Evolutionary conservation across 371 early-diverging fungal species (phyloP).

Genomic region (Rhizopus delemar): DNA sequence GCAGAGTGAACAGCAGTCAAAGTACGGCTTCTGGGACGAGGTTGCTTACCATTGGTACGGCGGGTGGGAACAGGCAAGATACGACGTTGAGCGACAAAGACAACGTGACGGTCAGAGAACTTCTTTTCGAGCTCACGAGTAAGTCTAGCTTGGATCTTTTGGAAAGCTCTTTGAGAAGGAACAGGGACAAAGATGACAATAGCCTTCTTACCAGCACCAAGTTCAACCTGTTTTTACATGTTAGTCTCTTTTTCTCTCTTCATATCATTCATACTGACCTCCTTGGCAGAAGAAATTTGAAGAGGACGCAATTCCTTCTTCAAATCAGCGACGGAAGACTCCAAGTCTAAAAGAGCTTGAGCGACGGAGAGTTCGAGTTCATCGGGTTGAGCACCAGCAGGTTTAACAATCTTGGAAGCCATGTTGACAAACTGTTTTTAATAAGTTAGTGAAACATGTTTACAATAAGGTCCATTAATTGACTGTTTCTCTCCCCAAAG

Average conservation of each 20-base stretch:
- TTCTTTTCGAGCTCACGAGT: conserved; percentile 99
- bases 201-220: conserved; percentile 94
- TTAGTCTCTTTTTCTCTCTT: conserved; percentile 1
- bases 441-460: neutral
- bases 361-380: conserved; percentile 94
- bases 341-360: conserved; percentile 94
- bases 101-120: conserved; percentile 97
- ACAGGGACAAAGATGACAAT: conserved; percentile 96
- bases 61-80: conserved; percentile 92
- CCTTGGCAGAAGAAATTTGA: conserved; percentile 93
- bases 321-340: conserved; percentile 91
- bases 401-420: conserved; percentile 78
- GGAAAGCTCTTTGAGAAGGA: conserved; percentile 88
- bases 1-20: conserved; percentile 95
- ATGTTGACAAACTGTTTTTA: conserved; percentile 29
- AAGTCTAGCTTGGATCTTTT: conserved; percentile 90
- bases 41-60: conserved; percentile 84
- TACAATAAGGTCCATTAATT: neutral
- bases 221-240: conserved; percentile 67
- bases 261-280: conserved; percentile 58
- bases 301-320: conserved; percentile 87
- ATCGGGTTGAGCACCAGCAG: conserved; percentile 76
- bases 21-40: conserved; percentile 94
- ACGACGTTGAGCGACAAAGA: conserved; percentile 95
- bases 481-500: neutral